These are phyloP conservation scores for Lablab purpureus DNA, from an alignment of 306 rosid species.

Conservation along the genomic window DNA sequence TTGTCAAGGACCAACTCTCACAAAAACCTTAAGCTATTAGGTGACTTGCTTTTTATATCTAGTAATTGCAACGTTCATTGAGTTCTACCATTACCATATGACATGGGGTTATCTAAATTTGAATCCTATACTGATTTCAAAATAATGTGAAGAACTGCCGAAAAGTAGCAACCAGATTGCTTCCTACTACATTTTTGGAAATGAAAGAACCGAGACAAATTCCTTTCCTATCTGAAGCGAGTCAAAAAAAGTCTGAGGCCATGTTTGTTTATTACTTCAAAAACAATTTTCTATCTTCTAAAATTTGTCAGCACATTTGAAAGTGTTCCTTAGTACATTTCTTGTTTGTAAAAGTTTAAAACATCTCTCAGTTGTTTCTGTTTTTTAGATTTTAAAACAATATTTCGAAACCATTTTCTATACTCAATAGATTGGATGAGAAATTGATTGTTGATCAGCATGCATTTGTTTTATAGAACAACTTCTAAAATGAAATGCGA, in stretches of 20 bases:
- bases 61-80: no score
- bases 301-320: neutral
- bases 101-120: neutral
- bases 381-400: neutral
- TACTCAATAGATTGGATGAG: no score
- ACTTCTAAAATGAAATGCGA: neutral
- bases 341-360: neutral
- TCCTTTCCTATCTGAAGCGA: neutral
- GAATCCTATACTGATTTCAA: neutral
- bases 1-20: no score
- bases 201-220: neutral
- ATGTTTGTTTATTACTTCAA: no score
- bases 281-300: no score
- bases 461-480: no score
- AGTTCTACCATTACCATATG: neutral
- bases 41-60: no score
- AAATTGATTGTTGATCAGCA: no score
- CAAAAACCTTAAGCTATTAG: no score
- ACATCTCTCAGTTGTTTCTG: neutral
- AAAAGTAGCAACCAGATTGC: neutral
- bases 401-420: no score
- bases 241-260: neutral
- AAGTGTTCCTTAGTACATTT: neutral
- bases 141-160: neutral
- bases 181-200: constrained; percentile 3